A percentile compares a stretch with the other conserved stretches of the same genome.
Evolutionary conservation across 805 yeast species (phyloP).

Genomic region (Myxozyma sirexii): DNA sequence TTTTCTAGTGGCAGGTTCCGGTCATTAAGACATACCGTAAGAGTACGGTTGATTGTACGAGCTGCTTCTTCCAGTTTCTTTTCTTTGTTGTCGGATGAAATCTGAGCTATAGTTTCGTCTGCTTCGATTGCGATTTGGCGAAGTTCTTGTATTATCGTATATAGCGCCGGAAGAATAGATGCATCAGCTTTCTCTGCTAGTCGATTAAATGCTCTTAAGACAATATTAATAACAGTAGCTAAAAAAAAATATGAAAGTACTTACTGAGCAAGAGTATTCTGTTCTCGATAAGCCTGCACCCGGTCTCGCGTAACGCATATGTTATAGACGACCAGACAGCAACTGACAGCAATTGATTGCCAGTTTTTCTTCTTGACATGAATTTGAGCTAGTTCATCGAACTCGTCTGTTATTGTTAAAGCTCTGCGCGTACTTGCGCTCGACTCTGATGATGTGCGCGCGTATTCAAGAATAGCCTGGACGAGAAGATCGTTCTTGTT

Average conservation of each 20-base stretch:
- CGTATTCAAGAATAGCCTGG: background rate
- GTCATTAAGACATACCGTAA: slow-evolving; percentile 78
- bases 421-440: background rate
- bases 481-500: background rate
- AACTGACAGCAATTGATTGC: slow-evolving; percentile 34
- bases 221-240: background rate
- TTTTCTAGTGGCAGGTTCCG: slow-evolving; percentile 54
- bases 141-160: slow-evolving; percentile 38
- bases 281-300: slow-evolving; percentile 37
- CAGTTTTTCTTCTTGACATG: slow-evolving; percentile 8
- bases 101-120: slow-evolving; percentile 6
- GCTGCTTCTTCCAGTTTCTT: slow-evolving; percentile 57
- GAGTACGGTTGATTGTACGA: slow-evolving; percentile 67
- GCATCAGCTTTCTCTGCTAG: slow-evolving; percentile 25
- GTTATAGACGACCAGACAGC: slow-evolving; percentile 37
- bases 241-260: slow-evolving; percentile 13
- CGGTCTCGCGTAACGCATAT: slow-evolving; percentile 30
- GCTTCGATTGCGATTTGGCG: slow-evolving; percentile 39
- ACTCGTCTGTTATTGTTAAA: background rate
- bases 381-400: background rate
- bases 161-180: slow-evolving; percentile 37
- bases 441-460: background rate
- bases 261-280: slow-evolving; percentile 39
- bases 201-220: slow-evolving; percentile 23
- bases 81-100: background rate